Evolutionary conservation across 2,329 filamentous ascomycete genomes (phyloP).

Genomic region (Calonectria pauciramosa): DNA sequence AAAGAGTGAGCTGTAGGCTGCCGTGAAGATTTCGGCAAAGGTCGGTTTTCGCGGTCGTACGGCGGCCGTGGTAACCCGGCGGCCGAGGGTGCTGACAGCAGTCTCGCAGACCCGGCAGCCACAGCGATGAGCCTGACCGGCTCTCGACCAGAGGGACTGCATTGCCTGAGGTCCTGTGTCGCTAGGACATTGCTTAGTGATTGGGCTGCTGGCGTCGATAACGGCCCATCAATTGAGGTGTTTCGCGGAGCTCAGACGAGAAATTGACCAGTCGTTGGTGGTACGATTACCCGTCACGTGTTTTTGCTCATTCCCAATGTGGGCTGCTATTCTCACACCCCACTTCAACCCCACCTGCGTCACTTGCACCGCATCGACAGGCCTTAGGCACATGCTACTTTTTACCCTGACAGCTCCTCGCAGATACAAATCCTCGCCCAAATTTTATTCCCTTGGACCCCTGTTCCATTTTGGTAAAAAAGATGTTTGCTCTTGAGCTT

Average conservation of each 20-base stretch:
- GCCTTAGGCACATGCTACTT: constrained; percentile 25
- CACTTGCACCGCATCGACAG: constrained; percentile 27
- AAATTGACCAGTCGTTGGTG: constrained; percentile 44
- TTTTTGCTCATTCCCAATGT: neutral
- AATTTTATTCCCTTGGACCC: neutral
- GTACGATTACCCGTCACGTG: constrained; percentile 47
- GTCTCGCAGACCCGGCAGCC: constrained; percentile 73
- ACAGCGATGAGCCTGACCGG: constrained; percentile 73
- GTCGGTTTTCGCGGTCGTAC: constrained; percentile 64
- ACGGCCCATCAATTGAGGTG: constrained; percentile 41
- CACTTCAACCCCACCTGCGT: constrained; percentile 39
- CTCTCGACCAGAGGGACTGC: constrained; percentile 78
- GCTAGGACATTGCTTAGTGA: constrained; percentile 43
- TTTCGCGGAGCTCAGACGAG: constrained; percentile 35
- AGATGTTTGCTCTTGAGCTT: constrained; percentile 76
- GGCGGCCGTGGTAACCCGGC: constrained; percentile 62
- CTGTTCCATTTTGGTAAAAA: constrained; percentile 29
- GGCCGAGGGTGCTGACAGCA: constrained; percentile 61
- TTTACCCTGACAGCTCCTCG: constrained; percentile 20
- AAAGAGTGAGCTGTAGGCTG: constrained; percentile 77
- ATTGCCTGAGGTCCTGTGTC: constrained; percentile 58
- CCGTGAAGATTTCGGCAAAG: constrained; percentile 71
- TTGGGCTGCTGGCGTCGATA: constrained; percentile 25
- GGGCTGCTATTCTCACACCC: constrained; percentile 44
- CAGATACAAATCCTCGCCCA: neutral